A percentile compares a stretch with the other conserved stretches of the same genome.
Conservation (phyloP, 2,329 filamentous ascomycete genomes). For the Ophiostoma montium region DNA sequence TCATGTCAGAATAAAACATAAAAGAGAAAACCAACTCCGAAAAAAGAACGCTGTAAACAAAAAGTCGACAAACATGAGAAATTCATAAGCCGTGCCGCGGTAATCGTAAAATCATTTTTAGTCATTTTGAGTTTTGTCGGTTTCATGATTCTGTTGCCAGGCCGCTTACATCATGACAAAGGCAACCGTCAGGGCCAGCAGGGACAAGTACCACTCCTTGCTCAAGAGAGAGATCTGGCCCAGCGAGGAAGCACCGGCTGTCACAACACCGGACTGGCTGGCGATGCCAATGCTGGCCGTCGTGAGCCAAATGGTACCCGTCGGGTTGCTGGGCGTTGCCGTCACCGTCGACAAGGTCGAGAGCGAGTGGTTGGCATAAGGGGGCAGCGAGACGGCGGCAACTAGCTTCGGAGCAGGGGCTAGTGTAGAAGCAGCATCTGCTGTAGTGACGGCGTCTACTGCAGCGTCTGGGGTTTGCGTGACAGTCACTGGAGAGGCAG, state of each 20-base stretch:
- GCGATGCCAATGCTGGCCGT: neutral
- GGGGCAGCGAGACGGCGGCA: neutral
- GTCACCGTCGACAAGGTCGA: neutral
- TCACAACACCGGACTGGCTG: neutral
- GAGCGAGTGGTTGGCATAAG: slow-evolving; percentile 5
- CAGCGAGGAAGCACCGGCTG: slow-evolving; percentile 1
- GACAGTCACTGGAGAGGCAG: slow-evolving; percentile 2
- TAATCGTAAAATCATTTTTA: neutral
- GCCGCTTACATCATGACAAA: slow-evolving; percentile 6
- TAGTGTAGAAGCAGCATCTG: no score
- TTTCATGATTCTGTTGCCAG: neutral
- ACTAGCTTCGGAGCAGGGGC: neutral
- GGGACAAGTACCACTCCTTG: slow-evolving; percentile 8
- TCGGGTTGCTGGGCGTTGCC: neutral
- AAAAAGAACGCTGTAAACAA: neutral
- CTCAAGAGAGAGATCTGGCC: slow-evolving; percentile 3
- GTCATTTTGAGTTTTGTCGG: neutral
- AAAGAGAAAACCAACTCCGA: neutral
- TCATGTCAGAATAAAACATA: neutral
- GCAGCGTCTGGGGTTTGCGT: neutral
- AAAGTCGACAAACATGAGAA: no score
- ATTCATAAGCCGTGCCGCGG: neutral
- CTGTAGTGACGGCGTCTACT: neutral
- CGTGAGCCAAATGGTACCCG: neutral
- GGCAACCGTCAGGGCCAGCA: slow-evolving; percentile 5